phyloP scores from a whole-genome alignment of 1,284 basidiomycete genomes.

The Butyriboletus appendiculatus region DNA sequence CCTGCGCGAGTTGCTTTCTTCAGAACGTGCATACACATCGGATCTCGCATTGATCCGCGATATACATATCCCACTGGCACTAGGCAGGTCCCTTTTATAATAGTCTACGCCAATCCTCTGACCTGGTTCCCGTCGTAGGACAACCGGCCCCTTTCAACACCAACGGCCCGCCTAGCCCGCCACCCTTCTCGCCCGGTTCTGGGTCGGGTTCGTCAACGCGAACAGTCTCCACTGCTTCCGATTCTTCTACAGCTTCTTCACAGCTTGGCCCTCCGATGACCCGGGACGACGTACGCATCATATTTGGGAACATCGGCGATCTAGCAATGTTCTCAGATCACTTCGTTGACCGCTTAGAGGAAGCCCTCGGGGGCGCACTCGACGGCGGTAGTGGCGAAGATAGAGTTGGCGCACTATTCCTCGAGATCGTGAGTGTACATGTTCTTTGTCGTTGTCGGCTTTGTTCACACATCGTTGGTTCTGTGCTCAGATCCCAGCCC shows the following conservation, averaged over 20 bases:
- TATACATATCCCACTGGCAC: constrained; percentile 78
- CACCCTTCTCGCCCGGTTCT: constrained; percentile 34
- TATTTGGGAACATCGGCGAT: constrained; percentile 70
- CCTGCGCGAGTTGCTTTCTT: constrained; percentile 79
- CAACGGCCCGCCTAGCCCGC: constrained; percentile 31
- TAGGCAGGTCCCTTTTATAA: constrained; percentile 46
- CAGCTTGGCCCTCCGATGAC: constrained; percentile 62
- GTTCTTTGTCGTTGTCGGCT: constrained; percentile 1
- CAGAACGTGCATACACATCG: constrained; percentile 85
- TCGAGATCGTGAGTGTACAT: constrained; percentile 57
- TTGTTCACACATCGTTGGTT: neutral
- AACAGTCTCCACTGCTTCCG: constrained; percentile 35
- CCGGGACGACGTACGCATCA: constrained; percentile 60
- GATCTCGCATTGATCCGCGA: constrained; percentile 86
- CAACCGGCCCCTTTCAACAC: constrained; percentile 44
- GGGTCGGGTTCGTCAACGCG: constrained; percentile 34
- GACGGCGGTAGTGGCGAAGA: constrained; percentile 61
- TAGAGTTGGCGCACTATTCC: constrained; percentile 76
- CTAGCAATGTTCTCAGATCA: constrained; percentile 66
- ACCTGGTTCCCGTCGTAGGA: constrained; percentile 35
- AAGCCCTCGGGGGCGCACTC: constrained; percentile 46
- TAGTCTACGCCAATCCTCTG: constrained; percentile 8
- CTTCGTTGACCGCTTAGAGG: constrained; percentile 51
- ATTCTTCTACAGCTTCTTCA: constrained; percentile 44
- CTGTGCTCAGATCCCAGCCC: constrained; percentile 60